Base-by-base conservation (phyloP, 2,329 filamentous ascomycete species). In the Rhynchosporium agropyri region DNA sequence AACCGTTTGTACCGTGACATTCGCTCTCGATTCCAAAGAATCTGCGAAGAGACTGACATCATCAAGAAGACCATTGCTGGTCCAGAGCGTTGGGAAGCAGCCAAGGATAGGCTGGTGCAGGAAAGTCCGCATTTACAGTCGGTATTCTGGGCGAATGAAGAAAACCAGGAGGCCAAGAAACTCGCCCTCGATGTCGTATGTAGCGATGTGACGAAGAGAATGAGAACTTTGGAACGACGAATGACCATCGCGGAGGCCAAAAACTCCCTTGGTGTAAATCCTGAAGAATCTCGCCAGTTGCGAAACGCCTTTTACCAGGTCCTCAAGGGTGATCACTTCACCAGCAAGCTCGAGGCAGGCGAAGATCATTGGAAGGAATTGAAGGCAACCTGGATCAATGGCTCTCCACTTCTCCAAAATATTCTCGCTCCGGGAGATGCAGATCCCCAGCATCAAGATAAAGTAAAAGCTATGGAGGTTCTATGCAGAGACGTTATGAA, bases 401-500 rank as follows among this genome's bases (percentile, higher is more conserved):
- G 78, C 33, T 87, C 83, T 0, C 77, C 80, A 8, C 73, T 86
- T 4, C 76, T 91, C 15, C 82, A 80, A 62, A 77, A 75, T 7
- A 81, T 86, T 9, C 76, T 91, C 8, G 78, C 79, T 0, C 76
- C 78, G 0, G 81, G 79, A 3, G 77, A 79, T 13, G 74, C 78
- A 1, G 84, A 88, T 65, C 79, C 83, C 2, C 77, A 81, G 28
- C 80, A 85, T 61, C 71, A 76, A 28, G 76, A 79, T 51, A 90
- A 87, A 73, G 73, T 84, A 40, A 87, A 84, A 67, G 89, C 89
- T 1, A 75, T 93, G 53, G 89, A 93, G 65, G 80, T 89, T 0
- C 77, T 95, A 3, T 89, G 89, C 58, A 83, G 87, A 58, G 90
- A 94, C 75, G 88, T 91, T 20, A 88, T 91, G 82, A 93, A 93